A percentile compares a stretch with the other conserved stretches of the same genome.
Conservation (phyloP, 805 yeast species). For the Tetrapisispora phaffii region DNA sequence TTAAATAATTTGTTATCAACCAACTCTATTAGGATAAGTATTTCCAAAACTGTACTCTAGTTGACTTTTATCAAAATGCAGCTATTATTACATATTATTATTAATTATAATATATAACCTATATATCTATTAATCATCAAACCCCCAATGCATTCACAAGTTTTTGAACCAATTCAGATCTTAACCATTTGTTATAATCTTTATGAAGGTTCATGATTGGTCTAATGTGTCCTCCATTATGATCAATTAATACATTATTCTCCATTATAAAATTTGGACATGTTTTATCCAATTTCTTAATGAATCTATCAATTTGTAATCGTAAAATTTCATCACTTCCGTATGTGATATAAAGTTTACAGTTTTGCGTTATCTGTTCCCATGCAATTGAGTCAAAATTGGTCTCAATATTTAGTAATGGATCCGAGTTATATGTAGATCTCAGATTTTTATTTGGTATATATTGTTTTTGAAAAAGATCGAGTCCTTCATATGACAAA, state of each 20-base stretch:
- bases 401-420: slow-evolving; percentile 13
- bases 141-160: slow-evolving; percentile 5
- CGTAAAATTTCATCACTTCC: slow-evolving; percentile 19
- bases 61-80: too few species aligned
- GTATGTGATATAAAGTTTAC: slow-evolving; percentile 11
- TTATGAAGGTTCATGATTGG: slow-evolving; percentile 6
- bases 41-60: too few species aligned
- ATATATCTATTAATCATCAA: background rate
- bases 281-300: slow-evolving; percentile 4
- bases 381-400: slow-evolving; percentile 12
- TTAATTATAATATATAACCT: too few species aligned
- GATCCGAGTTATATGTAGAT: slow-evolving; percentile 3
- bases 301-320: slow-evolving; percentile 11
- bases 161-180: background rate
- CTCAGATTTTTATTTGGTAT: background rate
- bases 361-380: slow-evolving; percentile 8
- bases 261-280: slow-evolving; percentile 2
- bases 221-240: slow-evolving; percentile 13
- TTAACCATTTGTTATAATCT: slow-evolving; percentile 6
- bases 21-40: too few species aligned
- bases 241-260: slow-evolving; percentile 6
- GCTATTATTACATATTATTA: too few species aligned
- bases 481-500: slow-evolving; percentile 8
- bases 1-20: background rate
- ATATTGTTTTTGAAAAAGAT: slow-evolving; percentile 2